A percentile compares a stretch with the other conserved stretches of the same genome.
These are phyloP conservation scores for Cyclotella cryptica DNA, from an alignment of 108 stramenopile species.

Conservation along the genomic window DNA sequence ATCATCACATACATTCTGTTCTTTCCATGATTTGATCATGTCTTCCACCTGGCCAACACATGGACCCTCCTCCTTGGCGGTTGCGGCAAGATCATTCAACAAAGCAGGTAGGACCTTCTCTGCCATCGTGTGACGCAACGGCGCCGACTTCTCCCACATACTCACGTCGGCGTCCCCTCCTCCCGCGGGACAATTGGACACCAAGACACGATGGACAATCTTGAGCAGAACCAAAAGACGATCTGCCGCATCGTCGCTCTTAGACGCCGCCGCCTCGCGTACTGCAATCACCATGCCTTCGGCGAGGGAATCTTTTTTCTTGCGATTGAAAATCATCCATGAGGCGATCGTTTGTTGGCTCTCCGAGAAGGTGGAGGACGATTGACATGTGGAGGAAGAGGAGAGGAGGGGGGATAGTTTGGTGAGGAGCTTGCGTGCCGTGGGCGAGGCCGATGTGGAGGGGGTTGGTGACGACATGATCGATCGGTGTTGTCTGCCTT, in stretches of 20 bases:
- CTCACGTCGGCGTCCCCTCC: neutral
- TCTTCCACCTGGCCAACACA: constrained; percentile 5
- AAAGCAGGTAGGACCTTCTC: neutral
- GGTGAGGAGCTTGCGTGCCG: constrained; percentile 5
- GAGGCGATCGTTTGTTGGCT: constrained; percentile 6
- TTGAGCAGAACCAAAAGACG: neutral
- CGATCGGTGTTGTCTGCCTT: neutral
- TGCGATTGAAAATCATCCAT: constrained; percentile 25
- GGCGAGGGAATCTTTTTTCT: constrained; percentile 1
- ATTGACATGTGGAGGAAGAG: neutral
- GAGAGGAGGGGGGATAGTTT: constrained; percentile 15
- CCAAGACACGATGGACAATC: neutral
- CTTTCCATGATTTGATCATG: neutral
- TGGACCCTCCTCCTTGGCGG: neutral
- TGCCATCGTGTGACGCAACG: neutral
- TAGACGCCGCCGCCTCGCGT: neutral
- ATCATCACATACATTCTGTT: neutral
- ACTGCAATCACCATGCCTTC: neutral
- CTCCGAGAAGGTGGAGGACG: neutral
- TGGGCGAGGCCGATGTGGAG: constrained; percentile 5
- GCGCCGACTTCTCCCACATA: constrained; percentile 1
- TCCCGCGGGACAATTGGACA: constrained; percentile 1
- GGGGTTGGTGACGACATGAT: neutral
- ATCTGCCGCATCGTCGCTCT: neutral
- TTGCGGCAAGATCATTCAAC: neutral